Percentiles rank a stretch among this genome's conserved stretches.
Conservation (phyloP, 1,139 yeast genomes). For the Lodderomyces oxycetoniae region DNA sequence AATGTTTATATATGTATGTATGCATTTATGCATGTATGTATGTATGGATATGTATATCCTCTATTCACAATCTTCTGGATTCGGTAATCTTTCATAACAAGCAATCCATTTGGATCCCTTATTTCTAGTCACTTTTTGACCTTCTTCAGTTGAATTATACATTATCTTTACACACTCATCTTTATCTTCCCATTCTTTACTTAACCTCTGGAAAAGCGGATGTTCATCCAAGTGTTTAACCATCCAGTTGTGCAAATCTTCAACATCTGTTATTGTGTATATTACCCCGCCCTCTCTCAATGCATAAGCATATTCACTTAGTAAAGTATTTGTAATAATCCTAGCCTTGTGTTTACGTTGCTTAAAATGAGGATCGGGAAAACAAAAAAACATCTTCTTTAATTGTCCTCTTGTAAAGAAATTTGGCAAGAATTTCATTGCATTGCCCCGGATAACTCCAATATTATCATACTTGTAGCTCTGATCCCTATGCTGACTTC, state of each 20-base stretch:
- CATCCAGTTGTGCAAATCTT: conserved; percentile 96
- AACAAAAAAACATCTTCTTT: conserved; percentile 91
- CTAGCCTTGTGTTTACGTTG: conserved; percentile 97
- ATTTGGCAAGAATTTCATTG: conserved; percentile 95
- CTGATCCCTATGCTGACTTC: conserved; percentile 36
- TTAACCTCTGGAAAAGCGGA: conserved; percentile 81
- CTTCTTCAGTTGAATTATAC: conserved; percentile 94
- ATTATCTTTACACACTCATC: conserved; percentile 83
- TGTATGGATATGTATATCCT: not conserved
- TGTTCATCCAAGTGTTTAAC: conserved; percentile 84
- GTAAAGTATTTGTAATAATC: conserved; percentile 81
- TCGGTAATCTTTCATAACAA: conserved; percentile 73
- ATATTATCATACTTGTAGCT: conserved; percentile 63
- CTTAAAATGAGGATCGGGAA: conserved; percentile 98
- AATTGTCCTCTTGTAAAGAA: conserved; percentile 79
- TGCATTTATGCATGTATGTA: not conserved
- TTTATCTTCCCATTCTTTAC: conserved; percentile 69
- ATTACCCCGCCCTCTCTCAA: conserved; percentile 81
- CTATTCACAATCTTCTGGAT: conserved; percentile 41
- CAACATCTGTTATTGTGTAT: conserved; percentile 94
- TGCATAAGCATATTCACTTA: conserved; percentile 90
- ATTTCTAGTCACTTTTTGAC: conserved; percentile 90
- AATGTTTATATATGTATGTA: no score
- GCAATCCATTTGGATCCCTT: conserved; percentile 85
- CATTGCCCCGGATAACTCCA: conserved; percentile 87